Percentiles rank a stretch among this genome's conserved stretches.
These are phyloP conservation scores for Dendrobium huoshanense DNA, from an alignment of 106 monocot species.

Conservation along the genomic window DNA sequence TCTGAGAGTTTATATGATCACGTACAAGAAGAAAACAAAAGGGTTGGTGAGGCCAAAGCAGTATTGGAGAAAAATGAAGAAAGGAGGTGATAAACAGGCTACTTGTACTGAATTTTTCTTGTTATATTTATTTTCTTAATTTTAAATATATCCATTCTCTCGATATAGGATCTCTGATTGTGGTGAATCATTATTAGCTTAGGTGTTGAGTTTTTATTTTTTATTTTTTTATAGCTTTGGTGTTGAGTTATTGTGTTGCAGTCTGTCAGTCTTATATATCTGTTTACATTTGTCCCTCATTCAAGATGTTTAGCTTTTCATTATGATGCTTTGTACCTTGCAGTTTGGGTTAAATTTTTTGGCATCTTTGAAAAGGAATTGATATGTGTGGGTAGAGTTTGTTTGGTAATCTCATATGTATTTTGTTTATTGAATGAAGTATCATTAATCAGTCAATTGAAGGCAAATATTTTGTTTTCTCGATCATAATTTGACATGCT, in stretches of 20 bases:
- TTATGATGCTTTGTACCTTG: neutral
- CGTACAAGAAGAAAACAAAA: constrained; percentile 9
- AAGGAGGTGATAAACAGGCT: neutral
- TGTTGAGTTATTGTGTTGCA: neutral
- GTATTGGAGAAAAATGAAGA: constrained; percentile 28
- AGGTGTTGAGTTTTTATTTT: too few relatives aligned
- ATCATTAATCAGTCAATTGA: neutral
- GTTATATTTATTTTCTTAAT: constrained; percentile 3
- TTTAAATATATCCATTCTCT: neutral
- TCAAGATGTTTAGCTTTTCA: neutral
- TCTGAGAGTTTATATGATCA: constrained; percentile 23
- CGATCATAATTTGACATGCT: neutral
- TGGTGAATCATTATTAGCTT: neutral
- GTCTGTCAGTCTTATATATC: neutral
- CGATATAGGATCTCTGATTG: neutral
- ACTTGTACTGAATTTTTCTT: neutral
- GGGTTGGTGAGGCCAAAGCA: constrained; percentile 3
- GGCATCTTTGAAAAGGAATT: neutral
- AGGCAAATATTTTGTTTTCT: neutral
- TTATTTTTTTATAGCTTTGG: too few relatives aligned
- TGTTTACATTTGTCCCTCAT: neutral
- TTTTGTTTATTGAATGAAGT: neutral
- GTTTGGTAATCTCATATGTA: neutral
- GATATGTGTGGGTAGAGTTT: neutral
- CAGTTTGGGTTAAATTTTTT: neutral